Conservation (phyloP, 345 rosid species). For the Angophora floribunda region DNA sequence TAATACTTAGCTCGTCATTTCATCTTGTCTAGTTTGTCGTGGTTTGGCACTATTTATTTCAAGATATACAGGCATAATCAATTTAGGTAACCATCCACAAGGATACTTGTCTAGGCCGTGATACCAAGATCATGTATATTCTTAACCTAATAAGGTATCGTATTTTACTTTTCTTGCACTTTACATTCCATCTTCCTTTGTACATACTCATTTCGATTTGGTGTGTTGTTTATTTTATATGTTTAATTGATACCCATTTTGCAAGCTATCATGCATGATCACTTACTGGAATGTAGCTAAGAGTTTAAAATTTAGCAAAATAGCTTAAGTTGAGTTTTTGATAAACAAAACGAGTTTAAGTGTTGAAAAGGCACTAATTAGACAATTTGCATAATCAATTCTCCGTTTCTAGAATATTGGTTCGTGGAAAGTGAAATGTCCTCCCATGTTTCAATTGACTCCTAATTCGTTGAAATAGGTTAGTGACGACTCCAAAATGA, state of each 20-base stretch:
- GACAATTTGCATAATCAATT: fast-evolving
- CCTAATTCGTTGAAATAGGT: not conserved
- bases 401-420: not conserved
- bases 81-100: not conserved
- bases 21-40: not conserved
- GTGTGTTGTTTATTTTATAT: not conserved
- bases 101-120: fast-evolving
- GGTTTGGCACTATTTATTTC: not conserved
- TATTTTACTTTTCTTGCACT: not conserved
- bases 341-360: not conserved
- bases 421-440: not conserved
- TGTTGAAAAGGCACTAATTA: not conserved
- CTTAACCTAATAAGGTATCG: not conserved
- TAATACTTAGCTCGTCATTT: not conserved
- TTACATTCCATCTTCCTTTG: not conserved
- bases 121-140: not conserved
- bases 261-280: not conserved
- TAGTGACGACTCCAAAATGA: not conserved
- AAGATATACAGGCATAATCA: not conserved
- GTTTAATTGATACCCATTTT: not conserved
- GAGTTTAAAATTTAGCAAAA: not conserved
- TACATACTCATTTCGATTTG: not conserved
- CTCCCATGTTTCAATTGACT: not conserved
- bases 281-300: not conserved
- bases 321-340: not conserved